Conservation (phyloP, 495 filamentous ascomycete genomes). For the Aspergillus egyptiacus region DNA sequence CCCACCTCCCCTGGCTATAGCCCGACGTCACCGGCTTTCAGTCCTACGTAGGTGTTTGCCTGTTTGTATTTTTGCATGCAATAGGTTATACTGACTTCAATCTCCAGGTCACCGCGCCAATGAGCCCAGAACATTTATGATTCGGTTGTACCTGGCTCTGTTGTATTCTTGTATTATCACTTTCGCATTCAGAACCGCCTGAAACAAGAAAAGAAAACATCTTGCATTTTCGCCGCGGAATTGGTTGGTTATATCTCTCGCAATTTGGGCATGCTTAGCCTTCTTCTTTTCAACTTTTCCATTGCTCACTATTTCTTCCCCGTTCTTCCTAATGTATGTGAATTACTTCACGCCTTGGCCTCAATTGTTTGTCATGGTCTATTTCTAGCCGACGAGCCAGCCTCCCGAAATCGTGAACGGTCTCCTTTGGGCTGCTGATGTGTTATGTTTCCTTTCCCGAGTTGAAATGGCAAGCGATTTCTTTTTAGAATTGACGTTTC, state of each 20-base stretch:
- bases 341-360: slow-evolving; percentile 15
- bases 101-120: slow-evolving; percentile 46
- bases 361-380: slow-evolving; percentile 5
- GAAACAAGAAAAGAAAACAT: slow-evolving; percentile 37
- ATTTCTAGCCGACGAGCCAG: slow-evolving; percentile 12
- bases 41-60: slow-evolving; percentile 34
- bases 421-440: slow-evolving; percentile 18
- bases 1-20: slow-evolving; percentile 53
- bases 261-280: slow-evolving; percentile 33
- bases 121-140: slow-evolving; percentile 24
- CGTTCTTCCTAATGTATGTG: slow-evolving; percentile 24
- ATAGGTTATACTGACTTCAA: slow-evolving; percentile 17
- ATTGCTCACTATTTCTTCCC: slow-evolving; percentile 15
- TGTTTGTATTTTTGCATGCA: background rate
- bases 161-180: slow-evolving; percentile 42
- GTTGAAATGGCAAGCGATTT: slow-evolving; percentile 21
- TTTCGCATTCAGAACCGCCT: slow-evolving; percentile 17
- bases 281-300: slow-evolving; percentile 16
- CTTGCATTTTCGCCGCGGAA: slow-evolving; percentile 35
- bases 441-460: slow-evolving; percentile 13
- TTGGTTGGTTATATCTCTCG: slow-evolving; percentile 42
- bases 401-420: slow-evolving; percentile 21
- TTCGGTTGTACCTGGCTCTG: slow-evolving; percentile 20
- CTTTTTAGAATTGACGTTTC: slow-evolving; percentile 18
- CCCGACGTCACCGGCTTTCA: slow-evolving; percentile 48